Evolutionary conservation across 495 filamentous ascomycete genomes (phyloP).

Genomic region (Symbiotaphrina buchneri): DNA sequence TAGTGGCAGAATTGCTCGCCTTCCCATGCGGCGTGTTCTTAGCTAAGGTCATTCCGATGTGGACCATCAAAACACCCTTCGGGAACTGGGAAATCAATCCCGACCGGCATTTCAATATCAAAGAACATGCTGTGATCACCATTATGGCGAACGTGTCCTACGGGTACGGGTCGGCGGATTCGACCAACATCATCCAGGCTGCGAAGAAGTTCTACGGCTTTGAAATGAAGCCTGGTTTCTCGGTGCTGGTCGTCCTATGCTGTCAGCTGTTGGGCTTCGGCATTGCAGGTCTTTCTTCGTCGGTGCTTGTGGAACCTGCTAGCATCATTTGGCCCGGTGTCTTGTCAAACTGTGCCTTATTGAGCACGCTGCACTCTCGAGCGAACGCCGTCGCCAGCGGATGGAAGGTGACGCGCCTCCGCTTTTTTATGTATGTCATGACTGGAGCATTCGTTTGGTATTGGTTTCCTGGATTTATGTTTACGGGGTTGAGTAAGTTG

Average conservation of each 20-base stretch:
- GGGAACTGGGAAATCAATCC: constrained; percentile 35
- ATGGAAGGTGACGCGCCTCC: constrained; percentile 26
- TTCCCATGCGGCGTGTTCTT: constrained; percentile 3
- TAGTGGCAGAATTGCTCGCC: constrained; percentile 54
- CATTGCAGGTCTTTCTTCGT: constrained; percentile 43
- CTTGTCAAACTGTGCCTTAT: constrained; percentile 10
- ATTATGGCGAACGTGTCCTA: constrained; percentile 46
- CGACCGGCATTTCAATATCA: constrained; percentile 60
- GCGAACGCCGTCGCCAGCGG: constrained; percentile 24
- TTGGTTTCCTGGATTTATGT: constrained; percentile 35
- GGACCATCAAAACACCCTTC: constrained; percentile 29
- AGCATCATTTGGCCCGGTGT: constrained; percentile 15
- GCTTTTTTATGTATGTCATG: constrained; percentile 32
- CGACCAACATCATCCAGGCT: constrained; percentile 46
- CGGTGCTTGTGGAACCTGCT: constrained; percentile 17
- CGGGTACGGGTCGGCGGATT: constrained; percentile 33
- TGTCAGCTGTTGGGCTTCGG: constrained; percentile 61
- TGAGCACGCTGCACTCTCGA: constrained; percentile 20
- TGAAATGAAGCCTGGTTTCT: constrained; percentile 41
- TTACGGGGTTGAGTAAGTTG: constrained; percentile 32
- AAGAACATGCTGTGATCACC: constrained; percentile 57
- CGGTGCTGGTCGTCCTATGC: constrained; percentile 40
- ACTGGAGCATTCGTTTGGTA: constrained; percentile 28
- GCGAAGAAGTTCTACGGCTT: constrained; percentile 36
- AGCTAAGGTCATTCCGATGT: constrained; percentile 24